phyloP scores from a whole-genome alignment of 768 basidiomycete species.

The Serendipita sp. region DNA sequence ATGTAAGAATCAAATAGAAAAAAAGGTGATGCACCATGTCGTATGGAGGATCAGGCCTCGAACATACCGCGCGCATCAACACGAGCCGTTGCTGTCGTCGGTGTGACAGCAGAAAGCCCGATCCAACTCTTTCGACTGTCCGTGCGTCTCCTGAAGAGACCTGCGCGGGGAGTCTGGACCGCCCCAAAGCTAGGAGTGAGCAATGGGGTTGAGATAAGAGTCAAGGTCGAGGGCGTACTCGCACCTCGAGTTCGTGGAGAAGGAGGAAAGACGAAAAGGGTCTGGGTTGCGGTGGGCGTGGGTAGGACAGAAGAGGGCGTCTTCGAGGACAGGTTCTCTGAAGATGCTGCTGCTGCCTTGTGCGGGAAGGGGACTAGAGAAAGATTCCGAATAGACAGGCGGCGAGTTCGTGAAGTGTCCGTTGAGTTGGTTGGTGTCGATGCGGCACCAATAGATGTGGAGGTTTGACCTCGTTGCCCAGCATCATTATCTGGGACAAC shows the following conservation, averaged over 20 bases:
- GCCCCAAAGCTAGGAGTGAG: not conserved
- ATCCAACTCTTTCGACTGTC: conserved; percentile 5
- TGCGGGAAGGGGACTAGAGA: conserved; percentile 43
- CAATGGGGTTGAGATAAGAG: conserved; percentile 28
- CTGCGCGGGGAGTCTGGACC: not conserved
- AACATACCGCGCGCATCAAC: not conserved
- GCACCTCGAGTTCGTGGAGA: conserved; percentile 42
- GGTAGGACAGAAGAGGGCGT: conserved; percentile 12
- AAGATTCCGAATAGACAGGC: conserved; percentile 10
- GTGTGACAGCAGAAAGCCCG: conserved; percentile 6
- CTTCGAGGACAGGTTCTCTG: conserved; percentile 9
- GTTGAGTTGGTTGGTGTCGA: conserved; percentile 39
- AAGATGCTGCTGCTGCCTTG: conserved; percentile 12
- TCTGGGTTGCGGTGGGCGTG: conserved; percentile 45
- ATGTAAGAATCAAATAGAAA: not conserved
- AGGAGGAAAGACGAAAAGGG: conserved; percentile 74
- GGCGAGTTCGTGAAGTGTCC: conserved; percentile 12
- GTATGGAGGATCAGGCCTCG: not conserved
- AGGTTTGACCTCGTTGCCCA: not conserved
- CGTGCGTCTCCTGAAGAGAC: not conserved
- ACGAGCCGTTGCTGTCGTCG: not conserved
- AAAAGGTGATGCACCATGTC: not conserved
- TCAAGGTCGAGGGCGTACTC: conserved; percentile 68
- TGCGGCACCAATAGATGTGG: conserved; percentile 21
- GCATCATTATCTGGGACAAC: conserved; percentile 26